Evolutionary conservation across 2,329 filamentous ascomycete species (phyloP), one percentile per base, ranked within the genome.

Genomic region (Eutypella sp.): DNA sequence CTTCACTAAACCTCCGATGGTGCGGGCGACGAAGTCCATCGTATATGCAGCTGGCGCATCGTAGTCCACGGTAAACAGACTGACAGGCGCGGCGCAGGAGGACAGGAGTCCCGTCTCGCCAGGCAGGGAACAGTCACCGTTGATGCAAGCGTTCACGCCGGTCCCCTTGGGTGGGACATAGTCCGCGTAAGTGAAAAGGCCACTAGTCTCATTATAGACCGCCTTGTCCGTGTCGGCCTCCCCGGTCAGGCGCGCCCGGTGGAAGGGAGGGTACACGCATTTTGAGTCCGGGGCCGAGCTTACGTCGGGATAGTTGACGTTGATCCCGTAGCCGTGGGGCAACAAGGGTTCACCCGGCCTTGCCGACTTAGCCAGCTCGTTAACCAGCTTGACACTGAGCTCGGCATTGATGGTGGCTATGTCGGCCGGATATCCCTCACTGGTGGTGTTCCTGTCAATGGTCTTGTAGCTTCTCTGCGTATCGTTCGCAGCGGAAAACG

Each of bases 321-420:
- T 73, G 31, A 75, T 57, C n/a, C 75, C 73, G 48, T 78, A 78
- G 2, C 74, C 75, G 1, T 71, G 59, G 0, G 75, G 75, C 1
- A 79, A 59, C 5, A 70, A 50, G 5, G 63, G 62, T 0, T 54
- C 54, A 18, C 2, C 13, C n/a, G 36, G n/a, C 9, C 23, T 24
- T 2, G 57, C 60, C 11, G 66, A 64, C 20, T 64, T 70, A 1
- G 64, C 53, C 47, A 73, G 68, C 34, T 78, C 63, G 20, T 69
- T 59, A 2, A 73, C 60, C 4, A 76, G 68, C 2, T 69, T 67
- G 18, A 70, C 64, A 0, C 70, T 59, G 0, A 75, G 58, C 43
- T 72, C 58, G 6, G 67, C 73, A 2, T 65, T 61, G 49, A 69
- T 67, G 0, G 67, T 73, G 0, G 73, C 63, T 7, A 20, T 18